Evolutionary conservation across 805 yeast genomes (phyloP).

Genomic region (Pichia insulana): DNA sequence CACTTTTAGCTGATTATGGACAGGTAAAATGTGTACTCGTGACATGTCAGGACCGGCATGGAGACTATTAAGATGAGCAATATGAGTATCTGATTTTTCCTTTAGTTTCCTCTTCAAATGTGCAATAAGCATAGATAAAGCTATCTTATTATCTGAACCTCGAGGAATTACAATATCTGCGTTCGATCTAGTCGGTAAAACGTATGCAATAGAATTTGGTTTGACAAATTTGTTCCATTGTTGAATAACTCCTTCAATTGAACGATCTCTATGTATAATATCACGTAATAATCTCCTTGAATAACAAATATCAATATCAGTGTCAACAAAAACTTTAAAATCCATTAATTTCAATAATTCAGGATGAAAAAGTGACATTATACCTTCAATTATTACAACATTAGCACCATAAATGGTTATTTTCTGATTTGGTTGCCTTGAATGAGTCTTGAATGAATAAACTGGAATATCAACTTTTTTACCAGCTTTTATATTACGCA

Average conservation of each 20-base stretch:
- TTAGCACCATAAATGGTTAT: slow-evolving; percentile 86
- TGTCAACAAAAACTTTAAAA: slow-evolving; percentile 82
- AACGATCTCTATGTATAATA: slow-evolving; percentile 78
- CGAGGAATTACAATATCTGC: slow-evolving; percentile 91
- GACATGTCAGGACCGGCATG: slow-evolving; percentile 34
- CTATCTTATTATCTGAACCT: slow-evolving; percentile 75
- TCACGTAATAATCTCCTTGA: slow-evolving; percentile 85
- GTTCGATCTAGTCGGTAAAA: slow-evolving; percentile 63
- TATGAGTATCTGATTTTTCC: slow-evolving; percentile 57
- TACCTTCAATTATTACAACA: slow-evolving; percentile 87
- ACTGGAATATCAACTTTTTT: slow-evolving; percentile 57
- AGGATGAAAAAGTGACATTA: slow-evolving; percentile 69
- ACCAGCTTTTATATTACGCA: slow-evolving; percentile 64
- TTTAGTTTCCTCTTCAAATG: slow-evolving; percentile 70
- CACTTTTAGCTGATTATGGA: slow-evolving; percentile 60
- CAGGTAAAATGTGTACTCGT: slow-evolving; percentile 31
- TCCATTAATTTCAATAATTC: slow-evolving; percentile 71
- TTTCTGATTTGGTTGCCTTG: slow-evolving; percentile 46
- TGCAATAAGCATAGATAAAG: slow-evolving; percentile 67
- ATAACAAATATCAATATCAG: slow-evolving; percentile 86
- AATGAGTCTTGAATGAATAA: slow-evolving; percentile 58
- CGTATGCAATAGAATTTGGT: slow-evolving; percentile 75
- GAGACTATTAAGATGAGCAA: slow-evolving; percentile 51
- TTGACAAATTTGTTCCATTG: slow-evolving; percentile 92
- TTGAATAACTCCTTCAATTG: slow-evolving; percentile 66